Evolutionary conservation across 176 grass and related monocot species (phyloP), one percentile per base, ranked within the genome.

Genomic region (Juncus effusus): DNA sequence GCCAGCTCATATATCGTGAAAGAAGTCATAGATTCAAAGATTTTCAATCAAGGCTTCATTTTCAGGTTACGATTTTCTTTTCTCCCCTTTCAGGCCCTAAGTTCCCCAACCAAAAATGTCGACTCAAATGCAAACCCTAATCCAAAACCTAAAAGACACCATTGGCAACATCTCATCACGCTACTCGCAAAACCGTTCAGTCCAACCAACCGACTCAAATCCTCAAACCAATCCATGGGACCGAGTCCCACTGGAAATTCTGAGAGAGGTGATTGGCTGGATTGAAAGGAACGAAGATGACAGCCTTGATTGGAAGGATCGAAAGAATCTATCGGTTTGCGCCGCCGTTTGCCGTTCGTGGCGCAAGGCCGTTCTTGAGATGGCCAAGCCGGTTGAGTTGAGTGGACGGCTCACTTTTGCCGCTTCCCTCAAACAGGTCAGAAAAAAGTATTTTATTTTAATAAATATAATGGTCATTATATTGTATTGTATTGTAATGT

Each of bases 291-390:
- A 78, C 76, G 88, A 87, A 66, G 77, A 72, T 63, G 79, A 69
- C 35, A 86, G 88, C 83, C 88, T 84, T 73, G 80, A 61, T 36
- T 65, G 84, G 58, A 84, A 28, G 19, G 19, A 28, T 28, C 19
- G 19, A 28, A 28, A 84, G 60, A 64, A 91, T 76, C 70, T 91
- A 61, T 83, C 87, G 80, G 80, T 75, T 53, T 91, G 80, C 61
- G 80, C 84, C 16, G 65, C 69, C 72, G 84, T 91, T 45, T 91
- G 88, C 64, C 76, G 74, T 73, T 87, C 84, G 75, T 91, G 88
- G 88, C 83, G 84, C 42, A 79, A 91, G 61, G 84, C 81, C 80
- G 83, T 83, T 68, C 83, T 80, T 76, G 88, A 91, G 65, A 83
- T 87, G 38, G 74, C 86, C 44, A 84, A 60, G 64, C 75, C 16